Evolutionary conservation across 352 stramenopile genomes (phyloP), one percentile per base, ranked within the genome.

Genomic region (Phytophthora rubi): DNA sequence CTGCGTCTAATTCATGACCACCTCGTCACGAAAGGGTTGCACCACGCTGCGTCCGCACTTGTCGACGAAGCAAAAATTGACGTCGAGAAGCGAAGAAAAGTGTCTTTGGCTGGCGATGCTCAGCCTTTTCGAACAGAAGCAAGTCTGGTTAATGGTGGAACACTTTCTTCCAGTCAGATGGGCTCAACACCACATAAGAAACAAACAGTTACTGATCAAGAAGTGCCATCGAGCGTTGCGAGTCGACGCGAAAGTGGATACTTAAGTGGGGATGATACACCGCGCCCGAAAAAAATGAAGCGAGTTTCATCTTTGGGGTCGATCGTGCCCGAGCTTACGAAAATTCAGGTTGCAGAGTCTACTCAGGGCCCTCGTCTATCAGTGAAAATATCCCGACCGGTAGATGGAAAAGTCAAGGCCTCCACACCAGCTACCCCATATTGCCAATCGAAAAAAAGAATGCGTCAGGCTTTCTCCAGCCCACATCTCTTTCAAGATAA

Each of bases 1-100:
- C 65, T 97, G 28, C 76, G 81, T 6, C 53, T 97, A 52, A 97
- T 96, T 44, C 83, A 93, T 44, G 88, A 92, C 45, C 90, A 97
- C 49, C 70, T 97, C 3, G 61, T 90, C n/a, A 80, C 86, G 12
- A 90, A 93, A 70, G 89, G 89, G n/a, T 68, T 96, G 53, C 63
- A 66, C 0, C 57, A 81, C 7, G 76, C 86, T 32, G 90, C 90
- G 1, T 80, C 83, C 37, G 71, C 79, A 15, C 66, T 93, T 18
- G 49, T 79, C 0, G 64, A 79, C 16, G 89, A 94, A 71, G 77
- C 86, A 0, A 80, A 77, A 5, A 60, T 92, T 8, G 55, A 69
- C 5, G 61, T 73, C 45, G 59, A 70, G 32, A 68, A n/a, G 18
- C 13, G 33, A 23, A 54, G 37, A 18, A 73, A 62, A 53, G 3